Evolutionary conservation across 1,284 basidiomycete genomes (phyloP), one percentile per base, ranked within the genome.

Genomic region (Heimioporus punctisporus): DNA sequence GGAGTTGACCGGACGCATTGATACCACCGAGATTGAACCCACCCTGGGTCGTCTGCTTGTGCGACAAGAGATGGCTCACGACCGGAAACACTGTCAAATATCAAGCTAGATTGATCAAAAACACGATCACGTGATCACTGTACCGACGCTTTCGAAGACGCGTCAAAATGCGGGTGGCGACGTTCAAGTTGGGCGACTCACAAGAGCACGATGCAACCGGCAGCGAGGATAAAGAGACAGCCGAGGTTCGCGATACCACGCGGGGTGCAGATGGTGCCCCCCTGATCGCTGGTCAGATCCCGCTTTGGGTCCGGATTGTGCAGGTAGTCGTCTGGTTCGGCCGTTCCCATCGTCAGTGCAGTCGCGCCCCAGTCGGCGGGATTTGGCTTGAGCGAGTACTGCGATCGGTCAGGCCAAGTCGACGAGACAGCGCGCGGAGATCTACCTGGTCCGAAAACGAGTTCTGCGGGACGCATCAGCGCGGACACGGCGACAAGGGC

Each of bases 11-110:
- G 0, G 76, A 76, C 2, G 73, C 69, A 48, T 83, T 83, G 62
- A 76, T 79, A 7, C 82, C 82, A 9, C 81, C 81, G 14, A 84
- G 63, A 55, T 82, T 81, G 65, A 76, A 80, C 2, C 72, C 78
- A 0, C 75, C 76, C n/a, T 76, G 69, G 2, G 65, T 74, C 46
- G 58, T 51, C 56, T 54, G 49, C 59, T 64, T 80, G 72, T 40
- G 75, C 70, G 56, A 75, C 71, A 64, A 70, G 68, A 59, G 69
- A 56, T 66, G 77, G 68, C 59, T 79, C 68, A 61, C 75, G 41
- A 71, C 28, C 10, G 69, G 69, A 46, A 59, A 71, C 19, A 58
- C 69, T 70, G 50, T 3, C n/a, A 48, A 37, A 37, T n/a, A n/a
- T n/a, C 34, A 14, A 14, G 34, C n/a, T 19, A 37, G n/a, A 17